Conservation (phyloP, 495 filamentous ascomycete genomes). For the Aspergillus saccharolyticus region DNA sequence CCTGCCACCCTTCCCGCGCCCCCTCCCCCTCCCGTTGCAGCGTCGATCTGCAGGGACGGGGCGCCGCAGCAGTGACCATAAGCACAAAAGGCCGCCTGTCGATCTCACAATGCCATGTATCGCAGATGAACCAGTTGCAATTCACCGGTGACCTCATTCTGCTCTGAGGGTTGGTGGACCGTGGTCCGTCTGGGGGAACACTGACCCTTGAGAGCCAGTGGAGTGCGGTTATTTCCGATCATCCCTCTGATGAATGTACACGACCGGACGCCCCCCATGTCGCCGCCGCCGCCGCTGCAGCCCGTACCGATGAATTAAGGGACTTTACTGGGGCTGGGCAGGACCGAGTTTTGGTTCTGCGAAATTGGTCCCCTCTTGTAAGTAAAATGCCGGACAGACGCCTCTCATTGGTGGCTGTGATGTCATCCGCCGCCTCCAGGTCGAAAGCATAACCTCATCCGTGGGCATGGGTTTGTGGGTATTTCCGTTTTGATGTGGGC, state of each 20-base stretch:
- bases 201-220: constrained; percentile 19
- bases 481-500: not conserved
- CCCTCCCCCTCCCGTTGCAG: not conserved
- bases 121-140: constrained; percentile 1
- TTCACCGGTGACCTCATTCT: constrained; percentile 33
- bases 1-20: not conserved
- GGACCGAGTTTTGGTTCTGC: not conserved
- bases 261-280: not conserved
- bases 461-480: not conserved
- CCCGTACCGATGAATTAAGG: not conserved
- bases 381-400: not conserved
- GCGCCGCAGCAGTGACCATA: not conserved
- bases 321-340: not conserved
- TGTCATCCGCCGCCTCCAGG: not conserved
- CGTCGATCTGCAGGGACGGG: constrained; percentile 16
- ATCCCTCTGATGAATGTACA: constrained; percentile 10
- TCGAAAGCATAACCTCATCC: not conserved
- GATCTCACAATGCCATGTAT: constrained; percentile 1
- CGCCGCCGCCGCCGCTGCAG: not conserved
- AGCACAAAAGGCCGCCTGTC: not conserved
- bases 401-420: not conserved
- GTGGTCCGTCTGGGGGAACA: constrained; percentile 19
- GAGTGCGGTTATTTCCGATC: constrained; percentile 25
- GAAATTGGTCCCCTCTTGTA: not conserved
- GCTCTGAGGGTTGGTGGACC: constrained; percentile 8